Percentiles rank a stretch among this genome's conserved stretches.
Conservation (phyloP, 2,329 filamentous ascomycete species). For the Apiospora malaysiana region DNA sequence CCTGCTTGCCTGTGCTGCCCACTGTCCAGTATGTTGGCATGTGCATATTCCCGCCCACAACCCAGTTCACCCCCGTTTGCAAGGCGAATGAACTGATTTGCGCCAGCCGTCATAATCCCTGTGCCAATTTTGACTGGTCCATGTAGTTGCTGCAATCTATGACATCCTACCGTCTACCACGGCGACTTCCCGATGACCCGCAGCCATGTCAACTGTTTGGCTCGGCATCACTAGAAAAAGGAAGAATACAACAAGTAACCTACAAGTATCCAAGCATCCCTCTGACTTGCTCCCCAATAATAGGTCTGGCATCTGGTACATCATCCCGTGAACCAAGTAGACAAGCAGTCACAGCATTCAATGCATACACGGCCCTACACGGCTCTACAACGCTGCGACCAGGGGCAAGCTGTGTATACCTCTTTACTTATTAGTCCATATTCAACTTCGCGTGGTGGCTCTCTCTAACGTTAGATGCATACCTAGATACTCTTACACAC, state of each 20-base stretch:
- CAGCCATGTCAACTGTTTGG: constrained; percentile 4
- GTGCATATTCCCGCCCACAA: not conserved
- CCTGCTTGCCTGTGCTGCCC: not conserved
- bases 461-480: not conserved
- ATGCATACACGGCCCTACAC: not conserved
- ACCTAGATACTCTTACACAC: not conserved
- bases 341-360: not conserved
- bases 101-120: constrained; percentile 13
- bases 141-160: constrained; percentile 7
- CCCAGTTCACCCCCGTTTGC: constrained; percentile 7
- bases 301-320: not conserved
- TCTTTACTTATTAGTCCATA: not conserved
- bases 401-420: not conserved
- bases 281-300: not conserved
- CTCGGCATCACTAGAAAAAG: not conserved
- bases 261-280: not conserved
- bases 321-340: not conserved
- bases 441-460: not conserved
- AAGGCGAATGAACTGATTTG: constrained; percentile 13
- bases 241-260: not conserved
- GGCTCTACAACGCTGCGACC: not conserved
- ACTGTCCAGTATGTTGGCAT: not conserved
- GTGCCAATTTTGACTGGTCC: not conserved
- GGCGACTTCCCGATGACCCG: constrained; percentile 13
- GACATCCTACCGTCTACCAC: not conserved